These are phyloP conservation scores for Sindora glabra DNA, from an alignment of 306 rosid species.

Conservation along the genomic window DNA sequence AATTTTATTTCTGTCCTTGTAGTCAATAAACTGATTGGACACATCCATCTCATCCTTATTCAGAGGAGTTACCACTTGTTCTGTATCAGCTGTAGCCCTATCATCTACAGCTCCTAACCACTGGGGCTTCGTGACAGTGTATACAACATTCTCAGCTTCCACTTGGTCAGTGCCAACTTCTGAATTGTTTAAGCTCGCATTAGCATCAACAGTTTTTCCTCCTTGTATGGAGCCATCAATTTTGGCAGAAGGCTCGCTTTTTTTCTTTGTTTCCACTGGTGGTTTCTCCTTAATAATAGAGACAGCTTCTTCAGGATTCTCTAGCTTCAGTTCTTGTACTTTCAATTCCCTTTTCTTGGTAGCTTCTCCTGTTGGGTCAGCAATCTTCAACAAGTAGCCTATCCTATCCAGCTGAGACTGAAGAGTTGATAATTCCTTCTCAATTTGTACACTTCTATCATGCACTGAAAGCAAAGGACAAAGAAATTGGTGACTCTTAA, in stretches of 20 bases:
- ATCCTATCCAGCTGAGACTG: conserved; percentile 79
- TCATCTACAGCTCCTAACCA: conserved; percentile 84
- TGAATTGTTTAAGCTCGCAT: conserved; percentile 23
- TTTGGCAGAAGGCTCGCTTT: conserved; percentile 9
- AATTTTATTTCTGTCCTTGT: conserved; percentile 71
- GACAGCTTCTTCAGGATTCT: conserved; percentile 24
- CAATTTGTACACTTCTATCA: conserved; percentile 57
- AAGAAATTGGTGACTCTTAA: conserved; percentile 30
- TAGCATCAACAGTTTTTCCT: conserved; percentile 29
- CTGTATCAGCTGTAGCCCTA: conserved; percentile 35
- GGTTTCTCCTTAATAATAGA: conserved; percentile 31
- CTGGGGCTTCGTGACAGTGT: conserved; percentile 59
- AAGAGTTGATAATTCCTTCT: conserved; percentile 63
- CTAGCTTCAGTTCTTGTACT: conserved; percentile 38
- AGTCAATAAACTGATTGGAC: conserved; percentile 65
- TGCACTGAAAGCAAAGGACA: conserved; percentile 50
- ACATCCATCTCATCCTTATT: conserved; percentile 29
- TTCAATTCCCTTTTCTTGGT: conserved; percentile 71
- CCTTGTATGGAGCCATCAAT: conserved; percentile 20
- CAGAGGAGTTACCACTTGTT: conserved; percentile 24
- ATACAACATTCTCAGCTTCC: conserved; percentile 41
- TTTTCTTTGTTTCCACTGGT: conserved; percentile 28
- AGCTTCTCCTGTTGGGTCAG: conserved; percentile 90
- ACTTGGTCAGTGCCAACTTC: conserved; percentile 30
- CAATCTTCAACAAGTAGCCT: conserved; percentile 76